These are phyloP conservation scores for Metschnikowia lachancei DNA, from an alignment of 805 yeast genomes.

Conservation along the genomic window DNA sequence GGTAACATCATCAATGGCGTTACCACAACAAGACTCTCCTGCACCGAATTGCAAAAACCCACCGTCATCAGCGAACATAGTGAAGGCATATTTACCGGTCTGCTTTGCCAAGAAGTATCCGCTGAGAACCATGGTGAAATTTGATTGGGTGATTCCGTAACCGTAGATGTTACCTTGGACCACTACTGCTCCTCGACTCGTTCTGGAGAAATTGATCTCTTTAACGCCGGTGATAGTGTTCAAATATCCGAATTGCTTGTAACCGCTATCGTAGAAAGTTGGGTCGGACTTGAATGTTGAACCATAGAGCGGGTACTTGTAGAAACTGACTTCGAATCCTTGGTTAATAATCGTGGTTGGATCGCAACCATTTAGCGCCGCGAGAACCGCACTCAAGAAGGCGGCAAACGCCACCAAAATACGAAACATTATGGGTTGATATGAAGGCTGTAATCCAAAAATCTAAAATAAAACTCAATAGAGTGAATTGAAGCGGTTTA, in stretches of 20 bases:
- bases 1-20: conserved; percentile 5
- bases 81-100: conserved; percentile 9
- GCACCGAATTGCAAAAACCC: conserved; percentile 9
- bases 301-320: conserved; percentile 7
- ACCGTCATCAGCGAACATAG: conserved; percentile 10
- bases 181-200: background rate
- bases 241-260: conserved; percentile 2
- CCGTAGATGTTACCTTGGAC: conserved; percentile 3
- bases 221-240: conserved; percentile 2
- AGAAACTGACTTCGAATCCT: conserved; percentile 9
- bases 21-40: conserved; percentile 7
- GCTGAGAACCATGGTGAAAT: conserved; percentile 6
- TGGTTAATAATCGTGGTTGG: conserved; percentile 1
- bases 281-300: conserved; percentile 3
- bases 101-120: conserved; percentile 11
- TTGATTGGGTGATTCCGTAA: conserved; percentile 2
- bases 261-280: conserved; percentile 6
- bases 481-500: no score
- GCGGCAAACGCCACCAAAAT: conserved; percentile 1
- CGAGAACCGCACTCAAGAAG: conserved; percentile 2
- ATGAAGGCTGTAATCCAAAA: no score
- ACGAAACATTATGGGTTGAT: background rate
- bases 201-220: conserved; percentile 1
- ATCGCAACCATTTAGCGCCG: conserved; percentile 5
- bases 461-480: no score